Conservation (phyloP, 2,329 filamentous ascomycete genomes). For the Aspergillus fischeri region DNA sequence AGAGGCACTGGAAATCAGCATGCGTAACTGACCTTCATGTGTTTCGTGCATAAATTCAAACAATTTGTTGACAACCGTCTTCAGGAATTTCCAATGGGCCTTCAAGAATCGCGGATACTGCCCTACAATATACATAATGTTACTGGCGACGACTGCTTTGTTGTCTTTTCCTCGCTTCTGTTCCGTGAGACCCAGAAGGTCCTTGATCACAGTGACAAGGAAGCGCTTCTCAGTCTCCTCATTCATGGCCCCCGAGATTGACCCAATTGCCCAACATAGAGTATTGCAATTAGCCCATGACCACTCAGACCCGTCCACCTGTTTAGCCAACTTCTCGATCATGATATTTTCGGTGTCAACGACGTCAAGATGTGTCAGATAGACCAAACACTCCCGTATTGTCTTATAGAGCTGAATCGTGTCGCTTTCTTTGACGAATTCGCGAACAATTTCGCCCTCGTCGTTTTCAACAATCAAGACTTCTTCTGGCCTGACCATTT, state of each 20-base stretch:
- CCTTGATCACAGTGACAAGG: constrained; percentile 97
- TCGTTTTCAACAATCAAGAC: constrained; percentile 99
- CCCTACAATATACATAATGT: constrained; percentile 99
- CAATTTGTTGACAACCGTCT: constrained; percentile 98
- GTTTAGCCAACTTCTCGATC: constrained; percentile 94
- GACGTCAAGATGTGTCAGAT: constrained; percentile 94
- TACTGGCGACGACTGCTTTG: constrained; percentile 97
- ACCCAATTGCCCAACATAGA: constrained; percentile 98
- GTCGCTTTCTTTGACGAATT: constrained; percentile 99
- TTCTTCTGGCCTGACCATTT: constrained; percentile 98
- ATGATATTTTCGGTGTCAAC: constrained; percentile 98
- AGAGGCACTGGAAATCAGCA: background rate
- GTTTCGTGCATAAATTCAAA: constrained; percentile 99
- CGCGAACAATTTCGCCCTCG: constrained; percentile 96
- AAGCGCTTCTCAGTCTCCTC: constrained; percentile 99
- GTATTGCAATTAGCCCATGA: constrained; percentile 99
- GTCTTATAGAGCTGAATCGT: constrained; percentile 99
- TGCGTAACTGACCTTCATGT: constrained; percentile 68
- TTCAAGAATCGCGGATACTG: constrained; percentile 98
- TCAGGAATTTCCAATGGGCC: constrained; percentile 99
- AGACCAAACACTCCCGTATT: constrained; percentile 92
- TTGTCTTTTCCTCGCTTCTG: constrained; percentile 99
- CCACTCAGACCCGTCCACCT: constrained; percentile 95
- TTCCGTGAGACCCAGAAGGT: constrained; percentile 90
- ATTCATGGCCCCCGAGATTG: constrained; percentile 98